A percentile compares a stretch with the other conserved stretches of the same genome.
Evolutionary conservation across 768 basidiomycete genomes (phyloP).

Genomic region (Leucocoprinus sp.): DNA sequence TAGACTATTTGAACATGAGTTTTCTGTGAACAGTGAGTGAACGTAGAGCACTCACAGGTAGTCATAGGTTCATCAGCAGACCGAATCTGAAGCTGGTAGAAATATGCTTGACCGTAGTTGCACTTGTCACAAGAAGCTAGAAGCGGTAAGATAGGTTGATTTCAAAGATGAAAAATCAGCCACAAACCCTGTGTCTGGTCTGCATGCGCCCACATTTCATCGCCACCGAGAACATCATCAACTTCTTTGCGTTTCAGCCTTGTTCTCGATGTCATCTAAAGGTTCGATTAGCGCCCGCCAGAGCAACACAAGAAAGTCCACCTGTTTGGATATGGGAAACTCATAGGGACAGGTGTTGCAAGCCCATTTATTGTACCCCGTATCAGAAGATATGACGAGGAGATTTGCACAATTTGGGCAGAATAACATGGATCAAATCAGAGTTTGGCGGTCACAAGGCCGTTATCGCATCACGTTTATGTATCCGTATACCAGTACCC

Average conservation of each 20-base stretch:
- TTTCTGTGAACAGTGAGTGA: not conserved
- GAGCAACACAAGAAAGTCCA: constrained; percentile 15
- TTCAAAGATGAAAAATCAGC: not conserved
- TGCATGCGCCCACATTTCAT: constrained; percentile 90
- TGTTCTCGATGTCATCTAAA: constrained; percentile 88
- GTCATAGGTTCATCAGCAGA: constrained; percentile 94
- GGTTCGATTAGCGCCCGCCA: not conserved
- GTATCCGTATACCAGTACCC: too few species aligned
- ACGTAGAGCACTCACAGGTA: constrained; percentile 33
- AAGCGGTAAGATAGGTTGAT: not conserved
- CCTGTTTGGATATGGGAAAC: constrained; percentile 85
- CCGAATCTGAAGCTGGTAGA: constrained; percentile 92
- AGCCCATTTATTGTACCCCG: constrained; percentile 85
- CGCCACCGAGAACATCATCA: constrained; percentile 94
- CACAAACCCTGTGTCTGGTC: constrained; percentile 69
- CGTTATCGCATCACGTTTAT: too few species aligned
- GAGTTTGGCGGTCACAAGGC: too few species aligned
- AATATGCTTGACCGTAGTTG: constrained; percentile 81
- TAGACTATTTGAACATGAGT: constrained; percentile 37
- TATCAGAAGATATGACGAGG: constrained; percentile 67
- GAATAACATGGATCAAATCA: constrained; percentile 59
- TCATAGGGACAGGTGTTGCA: constrained; percentile 95
- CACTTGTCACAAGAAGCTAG: constrained; percentile 66
- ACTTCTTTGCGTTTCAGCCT: constrained; percentile 82
- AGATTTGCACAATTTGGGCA: constrained; percentile 93